These are phyloP conservation scores for Hymenoscyphus infarciens DNA, from an alignment of 2,329 filamentous ascomycete species.

Conservation along the genomic window DNA sequence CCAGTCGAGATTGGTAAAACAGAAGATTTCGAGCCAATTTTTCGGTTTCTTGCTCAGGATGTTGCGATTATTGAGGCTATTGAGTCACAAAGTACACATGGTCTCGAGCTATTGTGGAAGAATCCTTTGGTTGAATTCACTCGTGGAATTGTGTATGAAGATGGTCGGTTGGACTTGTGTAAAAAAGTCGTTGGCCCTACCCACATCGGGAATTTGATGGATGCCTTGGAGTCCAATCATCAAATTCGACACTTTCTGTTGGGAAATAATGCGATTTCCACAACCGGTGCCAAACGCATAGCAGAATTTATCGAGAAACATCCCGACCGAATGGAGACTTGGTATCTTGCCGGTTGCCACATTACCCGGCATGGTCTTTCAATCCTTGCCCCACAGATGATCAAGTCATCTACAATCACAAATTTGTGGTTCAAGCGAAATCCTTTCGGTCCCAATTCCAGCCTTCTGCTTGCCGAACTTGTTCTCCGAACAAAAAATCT, in stretches of 20 bases:
- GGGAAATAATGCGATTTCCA: slow-evolving; percentile 53
- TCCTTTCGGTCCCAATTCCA: slow-evolving; percentile 42
- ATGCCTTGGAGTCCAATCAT: slow-evolving; percentile 44
- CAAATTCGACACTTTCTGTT: slow-evolving; percentile 51
- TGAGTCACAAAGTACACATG: slow-evolving; percentile 9
- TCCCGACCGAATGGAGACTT: slow-evolving; percentile 49
- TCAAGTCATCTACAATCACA: slow-evolving; percentile 42
- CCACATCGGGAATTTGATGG: slow-evolving; percentile 48
- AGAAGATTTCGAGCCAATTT: slow-evolving; percentile 20
- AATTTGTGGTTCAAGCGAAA: slow-evolving; percentile 55
- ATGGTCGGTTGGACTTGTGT: slow-evolving; percentile 52
- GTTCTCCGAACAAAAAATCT: slow-evolving; percentile 43
- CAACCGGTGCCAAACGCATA: slow-evolving; percentile 44
- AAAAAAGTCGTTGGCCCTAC: slow-evolving; percentile 52
- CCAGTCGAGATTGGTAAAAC: slow-evolving; percentile 22
- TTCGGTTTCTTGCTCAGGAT: slow-evolving; percentile 17
- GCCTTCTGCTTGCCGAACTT: slow-evolving; percentile 42
- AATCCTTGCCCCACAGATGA: slow-evolving; percentile 44
- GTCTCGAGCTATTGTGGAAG: slow-evolving; percentile 6
- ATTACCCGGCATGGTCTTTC: slow-evolving; percentile 44
- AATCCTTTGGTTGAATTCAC: slow-evolving; percentile 14
- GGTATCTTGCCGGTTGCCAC: slow-evolving; percentile 54
- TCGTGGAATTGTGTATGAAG: slow-evolving; percentile 42
- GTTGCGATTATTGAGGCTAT: slow-evolving; percentile 8
- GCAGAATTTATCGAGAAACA: slow-evolving; percentile 44